Base-by-base conservation (phyloP, 495 filamentous ascomycete genomes). In the Chaetomidium leptoderma region DNA sequence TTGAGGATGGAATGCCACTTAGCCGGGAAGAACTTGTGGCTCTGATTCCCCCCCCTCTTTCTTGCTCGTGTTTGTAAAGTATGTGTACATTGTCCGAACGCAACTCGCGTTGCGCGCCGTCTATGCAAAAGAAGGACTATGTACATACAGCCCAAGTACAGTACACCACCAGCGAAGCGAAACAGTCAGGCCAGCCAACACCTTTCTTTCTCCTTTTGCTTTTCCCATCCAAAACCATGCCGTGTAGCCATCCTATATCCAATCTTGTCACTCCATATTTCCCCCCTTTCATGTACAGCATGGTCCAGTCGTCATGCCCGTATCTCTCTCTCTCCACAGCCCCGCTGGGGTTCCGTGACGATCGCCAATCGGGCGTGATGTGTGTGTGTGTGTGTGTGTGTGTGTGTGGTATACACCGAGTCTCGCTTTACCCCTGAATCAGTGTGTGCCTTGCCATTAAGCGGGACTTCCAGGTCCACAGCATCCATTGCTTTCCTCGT, bases 271-370 rank as follows among this genome's bases (percentile, higher is more conserved):
- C 19, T 40, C 45, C 53, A 13, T 40, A 17, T 11, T 40, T 10
- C 24, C 24, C 36, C 26, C 8, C 35, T 3, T 29, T 39, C 43
- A 48, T 57, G 58, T 55, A 42, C 43, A 55, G 55, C 43, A 51
- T 53, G 27, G 35, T 35, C 33, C 42, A 27, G 45, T 48, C 53
- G 23, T 61, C 53, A 29, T 61, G 27, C 53, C 48, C 48, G 53
- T 61, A 53, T 61, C 52, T 24, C 47, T 61, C 51, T n/a, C 53
- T 32, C 24, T 42, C 44, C 58, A 48, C 39, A 52, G 46, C 46
- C 47, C 39, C 45, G 47, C 57, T 36, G 40, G 21, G 23, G 2
- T 52, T 26, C n/a, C 33, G 16, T 23, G 17, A 39, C 21, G 37
- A 19, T 53, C 40, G 39, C 43, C 53, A 47, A 49, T 48, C 36